A percentile compares a stretch with the other conserved stretches of the same genome.
phyloP scores from a whole-genome alignment of 768 basidiomycete species.

The Filobasidium wieringae region DNA sequence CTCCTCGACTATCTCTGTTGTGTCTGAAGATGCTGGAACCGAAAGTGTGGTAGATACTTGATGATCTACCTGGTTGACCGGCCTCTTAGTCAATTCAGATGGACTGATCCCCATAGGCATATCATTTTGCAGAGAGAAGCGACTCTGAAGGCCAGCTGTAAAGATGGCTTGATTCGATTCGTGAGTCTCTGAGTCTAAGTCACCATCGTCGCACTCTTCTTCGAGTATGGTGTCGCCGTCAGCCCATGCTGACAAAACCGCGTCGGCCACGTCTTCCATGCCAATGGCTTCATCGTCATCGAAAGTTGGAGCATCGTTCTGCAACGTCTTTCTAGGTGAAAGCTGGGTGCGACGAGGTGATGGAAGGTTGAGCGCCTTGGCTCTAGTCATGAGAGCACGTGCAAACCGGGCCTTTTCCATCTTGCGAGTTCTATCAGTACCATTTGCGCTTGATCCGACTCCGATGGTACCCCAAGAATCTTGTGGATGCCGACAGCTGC shows the following conservation, averaged over 20 bases:
- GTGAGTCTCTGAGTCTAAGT: background rate
- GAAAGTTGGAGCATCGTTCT: background rate
- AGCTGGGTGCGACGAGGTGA: too few relatives aligned
- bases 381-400: background rate
- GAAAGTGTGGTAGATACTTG: too few relatives aligned
- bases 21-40: too few relatives aligned
- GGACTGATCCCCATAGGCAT: background rate
- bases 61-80: too few relatives aligned
- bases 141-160: too few relatives aligned
- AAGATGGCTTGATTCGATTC: background rate
- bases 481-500: background rate
- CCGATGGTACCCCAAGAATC: slow-evolving; percentile 5
- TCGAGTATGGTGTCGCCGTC: background rate
- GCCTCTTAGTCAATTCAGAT: background rate
- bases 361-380: background rate
- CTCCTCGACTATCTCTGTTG: too few relatives aligned
- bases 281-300: background rate
- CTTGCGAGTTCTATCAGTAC: background rate
- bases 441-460: background rate
- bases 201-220: too few relatives aligned
- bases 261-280: background rate
- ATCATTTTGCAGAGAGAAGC: background rate
- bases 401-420: background rate
- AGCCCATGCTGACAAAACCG: background rate
- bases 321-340: background rate